A percentile compares a stretch with the other conserved stretches of the same genome.
These are phyloP conservation scores for Alloteropsis semialata DNA, from an alignment of 176 grass and related monocot genomes.

Conservation along the genomic window DNA sequence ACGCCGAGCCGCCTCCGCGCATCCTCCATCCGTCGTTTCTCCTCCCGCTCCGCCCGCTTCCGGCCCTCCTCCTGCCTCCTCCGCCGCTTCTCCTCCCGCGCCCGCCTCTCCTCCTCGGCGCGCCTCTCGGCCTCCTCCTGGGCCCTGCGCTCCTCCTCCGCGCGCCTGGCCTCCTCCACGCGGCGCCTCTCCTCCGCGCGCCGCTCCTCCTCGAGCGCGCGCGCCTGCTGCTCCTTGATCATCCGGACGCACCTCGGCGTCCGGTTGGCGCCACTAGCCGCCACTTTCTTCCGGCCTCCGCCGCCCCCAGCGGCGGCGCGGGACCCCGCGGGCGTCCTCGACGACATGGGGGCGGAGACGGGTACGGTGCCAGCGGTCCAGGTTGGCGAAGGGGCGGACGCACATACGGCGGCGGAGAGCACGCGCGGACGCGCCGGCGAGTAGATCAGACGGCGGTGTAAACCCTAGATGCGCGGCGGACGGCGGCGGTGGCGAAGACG, in stretches of 20 bases:
- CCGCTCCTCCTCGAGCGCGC: not conserved
- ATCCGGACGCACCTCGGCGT: constrained; percentile 27
- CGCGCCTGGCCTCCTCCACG: constrained; percentile 40
- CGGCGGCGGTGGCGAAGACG: not conserved
- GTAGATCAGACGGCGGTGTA: not conserved
- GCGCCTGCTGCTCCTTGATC: constrained; percentile 45
- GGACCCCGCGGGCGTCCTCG: constrained; percentile 21
- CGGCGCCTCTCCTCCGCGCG: not conserved
- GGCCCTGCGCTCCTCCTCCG: constrained; percentile 39
- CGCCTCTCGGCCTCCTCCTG: constrained; percentile 39
- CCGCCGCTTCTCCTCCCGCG: constrained; percentile 29
- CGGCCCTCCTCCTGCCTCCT: constrained; percentile 38
- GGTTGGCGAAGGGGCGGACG: constrained; percentile 1
- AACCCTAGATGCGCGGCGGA: not conserved
- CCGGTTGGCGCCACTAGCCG: not conserved
- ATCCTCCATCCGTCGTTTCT: constrained; percentile 33
- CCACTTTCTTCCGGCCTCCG: not conserved
- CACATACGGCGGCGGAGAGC: constrained; percentile 14
- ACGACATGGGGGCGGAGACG: constrained; percentile 17
- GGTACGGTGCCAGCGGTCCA: not conserved
- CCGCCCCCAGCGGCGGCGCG: not conserved
- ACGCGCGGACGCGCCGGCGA: constrained; percentile 6
- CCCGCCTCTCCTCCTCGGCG: constrained; percentile 39
- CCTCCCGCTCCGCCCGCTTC: constrained; percentile 28
- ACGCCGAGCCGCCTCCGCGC: constrained; percentile 39